phyloP scores from a whole-genome alignment of 1,139 yeast species.

The Scheffersomyces parashehatae region DNA sequence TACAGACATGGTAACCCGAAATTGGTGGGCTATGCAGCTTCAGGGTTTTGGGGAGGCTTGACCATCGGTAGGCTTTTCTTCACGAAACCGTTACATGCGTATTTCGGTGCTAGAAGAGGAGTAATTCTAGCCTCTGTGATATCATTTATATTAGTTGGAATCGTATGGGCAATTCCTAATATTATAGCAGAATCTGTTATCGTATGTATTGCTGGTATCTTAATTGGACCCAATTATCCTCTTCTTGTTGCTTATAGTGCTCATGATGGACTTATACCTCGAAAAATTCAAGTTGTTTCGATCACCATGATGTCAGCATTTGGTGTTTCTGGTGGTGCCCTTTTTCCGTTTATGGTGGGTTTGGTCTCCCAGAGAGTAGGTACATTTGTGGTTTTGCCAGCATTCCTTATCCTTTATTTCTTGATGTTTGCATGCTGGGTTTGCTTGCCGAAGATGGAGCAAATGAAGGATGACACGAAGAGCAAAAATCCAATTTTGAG shows the following conservation, averaged over 20 bases:
- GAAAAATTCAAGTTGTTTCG: constrained; percentile 54
- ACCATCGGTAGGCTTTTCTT: constrained; percentile 58
- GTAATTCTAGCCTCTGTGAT: constrained; percentile 33
- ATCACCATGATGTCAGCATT: constrained; percentile 57
- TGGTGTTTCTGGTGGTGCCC: constrained; percentile 63
- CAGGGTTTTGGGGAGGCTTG: constrained; percentile 73
- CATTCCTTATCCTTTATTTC: constrained; percentile 40
- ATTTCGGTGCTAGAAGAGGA: constrained; percentile 48
- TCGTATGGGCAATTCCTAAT: constrained; percentile 49
- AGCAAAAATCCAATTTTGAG: neutral
- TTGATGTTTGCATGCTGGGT: constrained; percentile 46
- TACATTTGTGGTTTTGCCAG: constrained; percentile 54
- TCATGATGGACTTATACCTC: constrained; percentile 39
- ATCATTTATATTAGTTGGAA: constrained; percentile 34
- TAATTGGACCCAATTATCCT: constrained; percentile 57
- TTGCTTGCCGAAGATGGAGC: constrained; percentile 38
- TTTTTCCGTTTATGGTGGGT: constrained; percentile 59
- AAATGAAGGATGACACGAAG: constrained; percentile 5
- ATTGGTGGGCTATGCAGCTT: constrained; percentile 60
- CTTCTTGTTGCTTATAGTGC: constrained; percentile 48
- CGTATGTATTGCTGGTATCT: constrained; percentile 48
- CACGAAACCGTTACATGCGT: constrained; percentile 38
- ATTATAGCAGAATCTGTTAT: constrained; percentile 44
- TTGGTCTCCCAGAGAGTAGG: constrained; percentile 49
- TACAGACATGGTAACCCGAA: constrained; percentile 48